A percentile compares a stretch with the other conserved stretches of the same genome.
Conservation (phyloP, 202 grass and related monocot species). For the Hordeum pubiflorum region DNA sequence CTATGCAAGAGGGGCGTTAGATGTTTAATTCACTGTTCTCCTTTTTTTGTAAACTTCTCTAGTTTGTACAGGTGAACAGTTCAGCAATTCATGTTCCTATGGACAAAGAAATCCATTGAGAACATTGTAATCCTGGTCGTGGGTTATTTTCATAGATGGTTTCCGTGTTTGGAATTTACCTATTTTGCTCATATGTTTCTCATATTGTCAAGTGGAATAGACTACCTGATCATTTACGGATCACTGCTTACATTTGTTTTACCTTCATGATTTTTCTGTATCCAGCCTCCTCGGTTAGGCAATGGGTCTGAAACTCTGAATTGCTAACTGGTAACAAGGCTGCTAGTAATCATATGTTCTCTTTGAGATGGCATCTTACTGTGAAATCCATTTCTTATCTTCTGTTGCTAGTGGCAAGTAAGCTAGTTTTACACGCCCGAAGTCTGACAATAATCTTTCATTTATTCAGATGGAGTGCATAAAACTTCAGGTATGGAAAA, state of each 20-base stretch:
- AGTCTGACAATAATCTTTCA: background rate
- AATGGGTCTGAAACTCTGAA: background rate
- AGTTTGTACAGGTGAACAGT: background rate
- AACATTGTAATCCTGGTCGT: background rate
- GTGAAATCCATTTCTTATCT: background rate
- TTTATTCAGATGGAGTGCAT: background rate
- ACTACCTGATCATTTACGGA: background rate
- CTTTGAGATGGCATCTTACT: background rate
- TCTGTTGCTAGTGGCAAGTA: background rate
- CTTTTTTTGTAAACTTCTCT: background rate
- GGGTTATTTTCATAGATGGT: background rate
- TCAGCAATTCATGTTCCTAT: background rate
- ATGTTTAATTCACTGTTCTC: background rate
- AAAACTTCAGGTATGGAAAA: background rate
- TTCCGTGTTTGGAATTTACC: background rate
- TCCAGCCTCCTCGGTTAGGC: background rate
- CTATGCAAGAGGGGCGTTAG: constrained; percentile 9
- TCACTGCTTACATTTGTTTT: background rate
- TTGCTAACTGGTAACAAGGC: background rate
- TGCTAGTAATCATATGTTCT: background rate
- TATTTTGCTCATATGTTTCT: background rate
- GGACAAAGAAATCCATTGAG: background rate
- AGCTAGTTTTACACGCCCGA: background rate
- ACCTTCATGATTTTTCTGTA: background rate
- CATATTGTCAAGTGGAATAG: background rate